A percentile compares a stretch with the other conserved stretches of the same genome.
phyloP scores from a whole-genome alignment of 2,329 filamentous ascomycete genomes.

The Colletotrichum sp. region DNA sequence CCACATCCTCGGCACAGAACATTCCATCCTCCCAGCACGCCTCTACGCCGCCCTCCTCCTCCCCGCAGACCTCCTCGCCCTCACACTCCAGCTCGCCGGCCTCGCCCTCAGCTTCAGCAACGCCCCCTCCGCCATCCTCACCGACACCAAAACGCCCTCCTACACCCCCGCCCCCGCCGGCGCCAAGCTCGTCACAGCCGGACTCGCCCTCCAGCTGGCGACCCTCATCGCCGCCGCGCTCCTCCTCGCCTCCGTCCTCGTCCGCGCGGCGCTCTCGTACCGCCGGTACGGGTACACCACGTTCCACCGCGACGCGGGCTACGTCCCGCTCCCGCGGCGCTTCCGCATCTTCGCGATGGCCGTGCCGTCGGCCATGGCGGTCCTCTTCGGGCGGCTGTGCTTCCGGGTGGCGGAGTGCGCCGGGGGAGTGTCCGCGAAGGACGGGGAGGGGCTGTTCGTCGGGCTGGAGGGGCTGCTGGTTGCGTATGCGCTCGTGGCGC shows the following conservation, averaged over 20 bases:
- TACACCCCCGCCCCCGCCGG: slow-evolving; percentile 23
- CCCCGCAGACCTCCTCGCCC: slow-evolving; percentile 27
- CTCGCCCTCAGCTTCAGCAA: slow-evolving; percentile 30
- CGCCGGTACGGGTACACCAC: slow-evolving; percentile 32
- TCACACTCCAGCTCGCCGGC: slow-evolving; percentile 30
- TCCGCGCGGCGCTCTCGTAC: slow-evolving; percentile 25
- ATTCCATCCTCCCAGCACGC: slow-evolving; percentile 29
- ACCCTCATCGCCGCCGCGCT: slow-evolving; percentile 26
- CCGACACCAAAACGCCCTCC: not conserved
- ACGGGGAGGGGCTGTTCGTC: slow-evolving; percentile 29
- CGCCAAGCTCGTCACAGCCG: slow-evolving; percentile 27
- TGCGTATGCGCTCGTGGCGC: slow-evolving; percentile 29
- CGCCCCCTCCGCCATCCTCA: not conserved
- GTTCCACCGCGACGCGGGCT: slow-evolving; percentile 29
- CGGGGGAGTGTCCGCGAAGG: slow-evolving; percentile 27
- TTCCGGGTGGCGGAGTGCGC: slow-evolving; percentile 31
- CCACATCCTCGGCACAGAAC: slow-evolving; percentile 29
- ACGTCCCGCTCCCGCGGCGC: slow-evolving; percentile 26
- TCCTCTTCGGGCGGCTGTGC: slow-evolving; percentile 28
- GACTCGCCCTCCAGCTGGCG: slow-evolving; percentile 29
- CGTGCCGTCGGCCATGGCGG: slow-evolving; percentile 26
- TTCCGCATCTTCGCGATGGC: slow-evolving; percentile 31
- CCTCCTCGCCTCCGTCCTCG: slow-evolving; percentile 27
- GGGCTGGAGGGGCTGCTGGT: slow-evolving; percentile 33
- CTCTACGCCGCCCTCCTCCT: slow-evolving; percentile 29